Conservation (phyloP, 2,329 filamentous ascomycete genomes). For the Penicillium psychrosexuale region DNA sequence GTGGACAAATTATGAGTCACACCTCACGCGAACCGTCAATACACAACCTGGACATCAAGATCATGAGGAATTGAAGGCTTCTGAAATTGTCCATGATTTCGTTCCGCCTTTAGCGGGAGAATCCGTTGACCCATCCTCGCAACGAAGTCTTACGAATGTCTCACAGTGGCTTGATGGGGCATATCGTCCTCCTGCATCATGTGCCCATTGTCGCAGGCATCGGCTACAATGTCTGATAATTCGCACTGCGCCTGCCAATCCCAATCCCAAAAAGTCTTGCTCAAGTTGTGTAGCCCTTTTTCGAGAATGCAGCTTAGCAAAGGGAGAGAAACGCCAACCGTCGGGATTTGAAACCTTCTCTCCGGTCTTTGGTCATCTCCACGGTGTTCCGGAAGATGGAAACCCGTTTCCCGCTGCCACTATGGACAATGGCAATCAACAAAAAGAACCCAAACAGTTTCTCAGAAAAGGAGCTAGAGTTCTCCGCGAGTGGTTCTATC, state of each 20-base stretch:
- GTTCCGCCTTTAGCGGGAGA: not conserved
- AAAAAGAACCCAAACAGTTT: conserved; percentile 38
- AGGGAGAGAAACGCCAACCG: conserved; percentile 45
- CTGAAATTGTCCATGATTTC: not conserved
- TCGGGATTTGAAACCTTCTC: conserved; percentile 48
- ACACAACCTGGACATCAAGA: not conserved
- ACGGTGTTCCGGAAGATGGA: conserved; percentile 47
- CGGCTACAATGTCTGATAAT: conserved; percentile 51
- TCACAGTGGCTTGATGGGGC: conserved; percentile 41
- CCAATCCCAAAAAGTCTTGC: conserved; percentile 49
- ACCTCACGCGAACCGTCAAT: not conserved
- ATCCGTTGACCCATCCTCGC: not conserved
- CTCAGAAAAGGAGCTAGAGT: conserved; percentile 47
- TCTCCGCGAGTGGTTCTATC: conserved; percentile 48
- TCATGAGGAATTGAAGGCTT: not conserved
- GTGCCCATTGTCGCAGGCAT: conserved; percentile 45
- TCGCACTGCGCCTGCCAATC: conserved; percentile 48
- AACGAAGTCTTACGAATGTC: conserved; percentile 23
- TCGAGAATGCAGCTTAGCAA: conserved; percentile 50
- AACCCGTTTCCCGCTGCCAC: not conserved
- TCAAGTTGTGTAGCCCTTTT: conserved; percentile 53
- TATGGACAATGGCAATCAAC: not conserved
- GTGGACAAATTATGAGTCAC: conserved; percentile 7
- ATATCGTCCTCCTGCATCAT: conserved; percentile 44
- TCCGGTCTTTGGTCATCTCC: conserved; percentile 50